phyloP scores from a whole-genome alignment of 257 asterid genomes.

The Ballota nigra region DNA sequence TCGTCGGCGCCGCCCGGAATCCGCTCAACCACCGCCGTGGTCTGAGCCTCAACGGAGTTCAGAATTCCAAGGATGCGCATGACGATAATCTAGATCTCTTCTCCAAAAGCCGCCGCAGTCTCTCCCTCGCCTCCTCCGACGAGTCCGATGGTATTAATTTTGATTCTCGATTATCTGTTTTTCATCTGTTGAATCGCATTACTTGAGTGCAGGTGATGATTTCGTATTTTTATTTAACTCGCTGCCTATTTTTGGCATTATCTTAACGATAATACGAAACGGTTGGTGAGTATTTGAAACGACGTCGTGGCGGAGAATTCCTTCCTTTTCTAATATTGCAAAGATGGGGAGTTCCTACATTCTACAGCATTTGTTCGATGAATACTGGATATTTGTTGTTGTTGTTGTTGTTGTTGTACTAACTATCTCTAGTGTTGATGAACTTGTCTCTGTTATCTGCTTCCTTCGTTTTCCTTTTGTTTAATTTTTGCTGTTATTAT shows the following conservation, averaged over 20 bases:
- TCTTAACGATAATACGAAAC: conserved; percentile 11
- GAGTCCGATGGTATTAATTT: conserved; percentile 36
- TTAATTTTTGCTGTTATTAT: background rate
- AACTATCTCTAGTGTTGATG: background rate
- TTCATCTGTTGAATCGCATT: background rate
- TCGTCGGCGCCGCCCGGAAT: conserved; percentile 46
- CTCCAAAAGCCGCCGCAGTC: conserved; percentile 77
- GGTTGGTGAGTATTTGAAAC: conserved; percentile 7
- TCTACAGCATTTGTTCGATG: background rate
- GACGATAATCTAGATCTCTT: conserved; percentile 80
- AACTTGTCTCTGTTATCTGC: background rate
- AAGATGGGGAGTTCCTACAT: background rate
- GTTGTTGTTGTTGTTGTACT: background rate
- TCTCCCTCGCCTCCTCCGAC: conserved; percentile 52
- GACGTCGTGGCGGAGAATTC: conserved; percentile 21
- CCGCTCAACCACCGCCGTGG: conserved; percentile 72
- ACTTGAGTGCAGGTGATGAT: background rate
- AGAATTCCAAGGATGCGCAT: conserved; percentile 33
- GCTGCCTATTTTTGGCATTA: conserved; percentile 6
- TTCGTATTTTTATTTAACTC: background rate
- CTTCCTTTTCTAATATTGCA: background rate
- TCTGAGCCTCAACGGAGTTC: conserved; percentile 45
- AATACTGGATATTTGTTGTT: background rate
- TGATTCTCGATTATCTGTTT: background rate
- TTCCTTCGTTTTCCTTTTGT: background rate